A percentile compares a stretch with the other conserved stretches of the same genome.
These are phyloP conservation scores for Neoscytalidium dimidiatum DNA, from an alignment of 2,329 filamentous ascomycete genomes.

Conservation along the genomic window DNA sequence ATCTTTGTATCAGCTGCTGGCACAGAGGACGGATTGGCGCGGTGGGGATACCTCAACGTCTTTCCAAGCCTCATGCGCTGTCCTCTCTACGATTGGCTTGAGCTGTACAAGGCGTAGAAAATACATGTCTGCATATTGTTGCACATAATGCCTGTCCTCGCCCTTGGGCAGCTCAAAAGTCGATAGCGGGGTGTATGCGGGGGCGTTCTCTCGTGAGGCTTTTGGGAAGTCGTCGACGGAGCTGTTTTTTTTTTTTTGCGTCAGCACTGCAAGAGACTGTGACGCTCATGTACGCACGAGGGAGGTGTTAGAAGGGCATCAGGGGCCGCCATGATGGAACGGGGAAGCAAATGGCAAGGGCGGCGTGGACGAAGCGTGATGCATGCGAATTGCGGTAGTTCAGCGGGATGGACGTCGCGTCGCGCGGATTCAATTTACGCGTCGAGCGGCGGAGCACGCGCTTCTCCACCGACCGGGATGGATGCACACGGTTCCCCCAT, in stretches of 20 bases:
- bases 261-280: background rate
- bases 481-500: too few relatives aligned
- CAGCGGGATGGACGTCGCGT: background rate
- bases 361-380: background rate
- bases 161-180: constrained; percentile 72
- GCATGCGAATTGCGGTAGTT: background rate
- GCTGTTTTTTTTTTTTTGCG: constrained; percentile 13
- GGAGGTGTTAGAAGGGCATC: background rate
- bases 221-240: constrained; percentile 1
- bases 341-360: background rate
- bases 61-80: constrained; percentile 75
- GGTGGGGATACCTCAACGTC: constrained; percentile 58
- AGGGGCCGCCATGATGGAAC: background rate
- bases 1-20: background rate
- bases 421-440: constrained; percentile 7
- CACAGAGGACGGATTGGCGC: background rate
- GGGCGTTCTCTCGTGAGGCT: constrained; percentile 34
- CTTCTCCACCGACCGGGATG: background rate
- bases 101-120: constrained; percentile 86
- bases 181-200: constrained; percentile 71
- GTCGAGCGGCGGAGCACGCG: background rate
- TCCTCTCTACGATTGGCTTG: constrained; percentile 76
- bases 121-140: constrained; percentile 98
- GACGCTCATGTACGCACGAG: background rate
- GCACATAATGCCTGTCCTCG: constrained; percentile 71